Conservation (phyloP, 2,329 filamentous ascomycete genomes). For the Apiospora saccharicola region DNA sequence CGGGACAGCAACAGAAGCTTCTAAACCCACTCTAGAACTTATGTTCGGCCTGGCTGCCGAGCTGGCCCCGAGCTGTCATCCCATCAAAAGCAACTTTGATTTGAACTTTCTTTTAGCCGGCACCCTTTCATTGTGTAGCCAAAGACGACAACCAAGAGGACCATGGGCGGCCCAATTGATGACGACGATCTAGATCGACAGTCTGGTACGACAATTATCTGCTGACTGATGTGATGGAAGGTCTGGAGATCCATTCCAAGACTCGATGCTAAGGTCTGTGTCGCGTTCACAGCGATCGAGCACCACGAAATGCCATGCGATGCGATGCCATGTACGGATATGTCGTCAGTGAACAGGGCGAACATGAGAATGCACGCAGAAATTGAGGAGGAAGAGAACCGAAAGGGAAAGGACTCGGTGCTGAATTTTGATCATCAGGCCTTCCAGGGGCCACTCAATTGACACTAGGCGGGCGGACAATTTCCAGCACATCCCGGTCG, state of each 20-base stretch:
- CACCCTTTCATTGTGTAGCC: background rate
- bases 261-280: background rate
- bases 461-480: conserved; percentile 13
- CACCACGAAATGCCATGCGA: background rate
- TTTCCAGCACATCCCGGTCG: conserved; percentile 13
- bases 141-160: background rate
- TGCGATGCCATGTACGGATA: background rate
- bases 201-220: background rate
- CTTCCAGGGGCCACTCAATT: conserved; percentile 18
- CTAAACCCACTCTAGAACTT: conserved; percentile 16
- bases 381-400: background rate
- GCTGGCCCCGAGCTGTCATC: conserved; percentile 12
- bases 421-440: conserved; percentile 15
- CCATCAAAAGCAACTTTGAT: conserved; percentile 18
- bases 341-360: conserved; percentile 8
- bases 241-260: background rate
- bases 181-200: background rate
- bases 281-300: background rate
- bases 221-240: background rate
- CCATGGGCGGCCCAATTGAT: background rate
- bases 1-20: conserved; percentile 1
- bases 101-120: conserved; percentile 11
- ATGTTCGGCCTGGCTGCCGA: conserved; percentile 5
- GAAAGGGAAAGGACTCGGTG: background rate
- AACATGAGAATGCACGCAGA: background rate